A percentile compares a stretch with the other conserved stretches of the same genome.
These are phyloP conservation scores for Diplodia corticola DNA, from an alignment of 2,329 filamentous ascomycete species.

Conservation along the genomic window DNA sequence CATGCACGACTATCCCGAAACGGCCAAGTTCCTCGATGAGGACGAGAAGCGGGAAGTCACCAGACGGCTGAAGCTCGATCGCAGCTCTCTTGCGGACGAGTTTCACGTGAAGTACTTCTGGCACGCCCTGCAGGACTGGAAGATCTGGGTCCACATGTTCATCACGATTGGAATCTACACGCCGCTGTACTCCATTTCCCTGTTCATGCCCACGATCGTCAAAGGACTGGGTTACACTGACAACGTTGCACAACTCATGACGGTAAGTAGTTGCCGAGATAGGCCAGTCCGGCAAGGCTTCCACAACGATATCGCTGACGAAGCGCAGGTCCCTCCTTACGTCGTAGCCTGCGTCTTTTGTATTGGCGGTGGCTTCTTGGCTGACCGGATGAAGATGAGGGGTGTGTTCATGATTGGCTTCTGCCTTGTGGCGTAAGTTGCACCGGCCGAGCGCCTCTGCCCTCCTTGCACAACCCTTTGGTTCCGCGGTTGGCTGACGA, in stretches of 20 bases:
- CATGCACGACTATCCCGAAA: conserved; percentile 61
- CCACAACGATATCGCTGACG: neutral
- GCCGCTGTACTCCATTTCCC: conserved; percentile 48
- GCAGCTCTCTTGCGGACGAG: conserved; percentile 38
- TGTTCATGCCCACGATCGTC: conserved; percentile 62
- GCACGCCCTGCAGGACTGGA: conserved; percentile 44
- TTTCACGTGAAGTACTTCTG: conserved; percentile 41
- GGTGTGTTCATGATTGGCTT: conserved; percentile 14
- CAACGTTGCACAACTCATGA: conserved; percentile 62
- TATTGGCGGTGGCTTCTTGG: conserved; percentile 34
- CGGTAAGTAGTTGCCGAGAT: conserved; percentile 35
- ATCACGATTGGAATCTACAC: conserved; percentile 43
- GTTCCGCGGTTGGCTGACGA: neutral
- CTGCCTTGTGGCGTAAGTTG: neutral
- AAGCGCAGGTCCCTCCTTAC: conserved; percentile 56
- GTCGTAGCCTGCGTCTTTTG: conserved; percentile 46
- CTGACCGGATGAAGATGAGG: conserved; percentile 27
- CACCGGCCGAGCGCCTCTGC: neutral
- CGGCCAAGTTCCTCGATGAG: conserved; percentile 59
- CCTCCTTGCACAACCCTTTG: neutral
- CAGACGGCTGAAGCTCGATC: conserved; percentile 37
- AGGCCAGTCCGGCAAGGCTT: neutral
- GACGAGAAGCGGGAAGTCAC: conserved; percentile 50
- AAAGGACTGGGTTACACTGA: conserved; percentile 61
- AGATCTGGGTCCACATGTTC: conserved; percentile 46